A percentile compares a stretch with the other conserved stretches of the same genome.
These are phyloP conservation scores for Rugosomyces carneus DNA, from an alignment of 1,284 basidiomycete genomes.

Conservation along the genomic window DNA sequence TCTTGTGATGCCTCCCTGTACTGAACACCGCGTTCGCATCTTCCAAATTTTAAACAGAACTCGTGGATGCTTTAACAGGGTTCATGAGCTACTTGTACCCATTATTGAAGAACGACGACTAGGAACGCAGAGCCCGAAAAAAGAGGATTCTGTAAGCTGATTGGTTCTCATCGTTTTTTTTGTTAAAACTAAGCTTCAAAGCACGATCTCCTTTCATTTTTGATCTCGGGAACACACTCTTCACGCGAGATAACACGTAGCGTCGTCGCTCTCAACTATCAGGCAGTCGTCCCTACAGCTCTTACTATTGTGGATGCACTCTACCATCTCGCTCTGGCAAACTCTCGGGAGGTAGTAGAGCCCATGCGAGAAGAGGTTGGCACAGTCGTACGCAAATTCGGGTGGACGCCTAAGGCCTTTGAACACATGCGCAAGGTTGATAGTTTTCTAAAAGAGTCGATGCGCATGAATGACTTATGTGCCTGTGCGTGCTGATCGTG, in stretches of 20 bases:
- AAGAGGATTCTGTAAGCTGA: slow-evolving; percentile 4
- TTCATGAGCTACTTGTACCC: slow-evolving; percentile 3
- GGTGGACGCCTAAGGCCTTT: slow-evolving; percentile 34
- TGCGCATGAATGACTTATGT: slow-evolving; percentile 17
- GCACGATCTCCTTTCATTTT: slow-evolving; percentile 5
- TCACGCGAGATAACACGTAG: slow-evolving; percentile 15
- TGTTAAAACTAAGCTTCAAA: background rate
- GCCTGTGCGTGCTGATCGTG: slow-evolving; percentile 9
- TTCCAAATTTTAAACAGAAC: slow-evolving; percentile 1
- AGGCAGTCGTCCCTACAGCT: slow-evolving; percentile 25
- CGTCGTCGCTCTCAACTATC: slow-evolving; percentile 24
- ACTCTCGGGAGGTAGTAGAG: slow-evolving; percentile 9
- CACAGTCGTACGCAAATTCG: slow-evolving; percentile 24
- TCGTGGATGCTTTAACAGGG: background rate
- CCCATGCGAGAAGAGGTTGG: slow-evolving; percentile 38
- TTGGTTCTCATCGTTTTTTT: background rate
- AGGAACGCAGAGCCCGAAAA: background rate
- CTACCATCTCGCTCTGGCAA: slow-evolving; percentile 5
- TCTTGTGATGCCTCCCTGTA: background rate
- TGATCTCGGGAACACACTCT: background rate
- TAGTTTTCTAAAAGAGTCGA: slow-evolving; percentile 28
- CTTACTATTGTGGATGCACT: slow-evolving; percentile 13
- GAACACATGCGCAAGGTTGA: slow-evolving; percentile 25
- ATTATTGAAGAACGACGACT: slow-evolving; percentile 1
- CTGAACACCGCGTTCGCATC: background rate